A percentile compares a stretch with the other conserved stretches of the same genome.
Conservation (phyloP, 2,329 filamentous ascomycete species). For the Epichloe coenophiala region DNA sequence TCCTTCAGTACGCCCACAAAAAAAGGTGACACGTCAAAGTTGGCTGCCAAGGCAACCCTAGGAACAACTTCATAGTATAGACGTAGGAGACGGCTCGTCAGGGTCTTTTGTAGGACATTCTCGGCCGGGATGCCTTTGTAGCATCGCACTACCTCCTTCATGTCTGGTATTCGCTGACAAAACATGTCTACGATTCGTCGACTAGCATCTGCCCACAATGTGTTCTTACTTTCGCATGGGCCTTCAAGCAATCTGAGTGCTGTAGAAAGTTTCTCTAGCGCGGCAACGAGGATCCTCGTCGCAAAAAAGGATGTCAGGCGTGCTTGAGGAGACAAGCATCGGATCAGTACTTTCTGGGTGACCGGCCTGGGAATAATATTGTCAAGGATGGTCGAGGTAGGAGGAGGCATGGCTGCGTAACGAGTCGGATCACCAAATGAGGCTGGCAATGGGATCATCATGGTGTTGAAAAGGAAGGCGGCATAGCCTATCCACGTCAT, state of each 20-base stretch:
- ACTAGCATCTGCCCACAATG: constrained; percentile 56
- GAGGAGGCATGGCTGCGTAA: constrained; percentile 57
- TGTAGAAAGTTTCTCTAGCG: constrained; percentile 62
- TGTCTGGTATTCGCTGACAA: constrained; percentile 61
- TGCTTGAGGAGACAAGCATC: constrained; percentile 66
- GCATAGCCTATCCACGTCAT: constrained; percentile 93
- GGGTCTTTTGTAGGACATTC: constrained; percentile 63
- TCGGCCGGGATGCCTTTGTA: constrained; percentile 57
- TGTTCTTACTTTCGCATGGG: constrained; percentile 21
- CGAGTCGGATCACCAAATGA: constrained; percentile 54
- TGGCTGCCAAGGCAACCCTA: constrained; percentile 65
- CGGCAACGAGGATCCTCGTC: constrained; percentile 62
- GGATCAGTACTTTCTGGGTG: constrained; percentile 63
- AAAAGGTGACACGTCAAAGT: constrained; percentile 77
- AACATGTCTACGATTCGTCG: constrained; percentile 61
- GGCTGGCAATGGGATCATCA: constrained; percentile 59
- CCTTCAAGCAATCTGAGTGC: constrained; percentile 49
- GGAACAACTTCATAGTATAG: constrained; percentile 81
- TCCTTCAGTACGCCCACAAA: constrained; percentile 55
- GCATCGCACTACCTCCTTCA: constrained; percentile 65
- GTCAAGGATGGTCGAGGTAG: constrained; percentile 66
- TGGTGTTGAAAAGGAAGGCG: constrained; percentile 69
- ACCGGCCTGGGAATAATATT: constrained; percentile 75
- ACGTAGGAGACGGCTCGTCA: constrained; percentile 61
- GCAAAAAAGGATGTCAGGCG: constrained; percentile 83